Conservation (phyloP, 495 filamentous ascomycete genomes). For the Neurospora sp. region DNA sequence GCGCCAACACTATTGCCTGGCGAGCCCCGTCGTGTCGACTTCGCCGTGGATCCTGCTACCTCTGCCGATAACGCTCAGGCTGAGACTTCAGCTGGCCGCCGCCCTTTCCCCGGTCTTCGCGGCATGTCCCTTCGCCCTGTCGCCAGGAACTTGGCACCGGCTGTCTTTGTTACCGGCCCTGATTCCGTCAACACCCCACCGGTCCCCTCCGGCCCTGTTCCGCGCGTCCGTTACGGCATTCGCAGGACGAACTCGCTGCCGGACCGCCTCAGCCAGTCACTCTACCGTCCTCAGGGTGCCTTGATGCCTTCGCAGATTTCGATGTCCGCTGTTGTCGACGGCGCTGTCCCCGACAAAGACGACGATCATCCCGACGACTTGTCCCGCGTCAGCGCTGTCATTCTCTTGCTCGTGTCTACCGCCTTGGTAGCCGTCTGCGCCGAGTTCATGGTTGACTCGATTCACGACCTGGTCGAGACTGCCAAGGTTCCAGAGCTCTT, state of each 20-base stretch:
- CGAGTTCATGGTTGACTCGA: constrained; percentile 77
- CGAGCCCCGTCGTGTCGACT: constrained; percentile 37
- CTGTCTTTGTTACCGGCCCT: constrained; percentile 31
- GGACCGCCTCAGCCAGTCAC: constrained; percentile 48
- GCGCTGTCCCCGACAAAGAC: constrained; percentile 24
- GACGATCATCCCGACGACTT: constrained; percentile 45
- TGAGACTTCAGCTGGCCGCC: constrained; percentile 20
- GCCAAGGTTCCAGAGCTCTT: constrained; percentile 63
- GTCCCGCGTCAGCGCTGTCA: constrained; percentile 63
- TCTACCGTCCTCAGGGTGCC: constrained; percentile 28
- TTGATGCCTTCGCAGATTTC: constrained; percentile 35
- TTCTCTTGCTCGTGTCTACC: constrained; percentile 67
- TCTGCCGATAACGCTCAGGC: constrained; percentile 19
- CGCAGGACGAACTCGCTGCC: constrained; percentile 75
- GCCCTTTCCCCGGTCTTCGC: constrained; percentile 33
- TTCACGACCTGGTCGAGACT: constrained; percentile 56
- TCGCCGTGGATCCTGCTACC: constrained; percentile 23
- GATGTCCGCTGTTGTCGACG: constrained; percentile 17
- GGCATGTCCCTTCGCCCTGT: constrained; percentile 31
- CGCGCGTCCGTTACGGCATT: constrained; percentile 48
- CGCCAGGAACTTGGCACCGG: constrained; percentile 34
- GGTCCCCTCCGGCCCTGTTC: constrained; percentile 33
- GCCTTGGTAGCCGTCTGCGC: constrained; percentile 76
- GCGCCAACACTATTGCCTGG: constrained; percentile 7
- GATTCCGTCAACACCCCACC: constrained; percentile 11